Evolutionary conservation across 768 basidiomycete species (phyloP).

Genomic region (Suillus lakei): DNA sequence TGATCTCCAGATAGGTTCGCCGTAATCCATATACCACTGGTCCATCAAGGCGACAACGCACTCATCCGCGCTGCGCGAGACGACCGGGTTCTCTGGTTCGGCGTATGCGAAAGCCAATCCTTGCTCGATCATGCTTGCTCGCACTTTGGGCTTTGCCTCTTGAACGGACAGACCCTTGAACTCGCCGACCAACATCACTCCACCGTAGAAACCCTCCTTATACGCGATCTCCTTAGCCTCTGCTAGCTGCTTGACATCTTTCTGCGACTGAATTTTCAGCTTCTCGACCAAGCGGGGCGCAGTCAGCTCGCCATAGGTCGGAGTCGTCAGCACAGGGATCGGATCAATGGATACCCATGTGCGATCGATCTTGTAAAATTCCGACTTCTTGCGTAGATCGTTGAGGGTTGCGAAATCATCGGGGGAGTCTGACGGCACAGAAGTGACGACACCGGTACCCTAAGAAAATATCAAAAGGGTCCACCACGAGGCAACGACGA

Average conservation of each 20-base stretch:
- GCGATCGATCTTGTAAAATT: constrained; percentile 93
- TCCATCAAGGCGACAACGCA: constrained; percentile 98
- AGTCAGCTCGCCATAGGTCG: constrained; percentile 90
- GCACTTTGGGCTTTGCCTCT: constrained; percentile 90
- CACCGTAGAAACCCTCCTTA: constrained; percentile 97
- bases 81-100: constrained; percentile 91
- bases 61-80: constrained; percentile 92
- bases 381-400: constrained; percentile 94
- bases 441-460: constrained; percentile 98
- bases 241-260: constrained; percentile 89
- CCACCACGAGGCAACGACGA: constrained; percentile 9
- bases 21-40: constrained; percentile 99
- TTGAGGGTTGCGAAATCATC: constrained; percentile 92
- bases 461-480: constrained; percentile 27
- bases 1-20: constrained; percentile 87
- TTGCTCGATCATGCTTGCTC: constrained; percentile 78
- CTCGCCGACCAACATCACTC: constrained; percentile 89
- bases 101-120: constrained; percentile 90
- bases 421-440: constrained; percentile 97
- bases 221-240: constrained; percentile 98
- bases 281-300: constrained; percentile 84
- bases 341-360: constrained; percentile 86
- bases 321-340: constrained; percentile 85
- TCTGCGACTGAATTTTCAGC: constrained; percentile 94
- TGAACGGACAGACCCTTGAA: constrained; percentile 89